phyloP scores from a whole-genome alignment of 352 stramenopile species.

The Phytophthora tentaculata region DNA sequence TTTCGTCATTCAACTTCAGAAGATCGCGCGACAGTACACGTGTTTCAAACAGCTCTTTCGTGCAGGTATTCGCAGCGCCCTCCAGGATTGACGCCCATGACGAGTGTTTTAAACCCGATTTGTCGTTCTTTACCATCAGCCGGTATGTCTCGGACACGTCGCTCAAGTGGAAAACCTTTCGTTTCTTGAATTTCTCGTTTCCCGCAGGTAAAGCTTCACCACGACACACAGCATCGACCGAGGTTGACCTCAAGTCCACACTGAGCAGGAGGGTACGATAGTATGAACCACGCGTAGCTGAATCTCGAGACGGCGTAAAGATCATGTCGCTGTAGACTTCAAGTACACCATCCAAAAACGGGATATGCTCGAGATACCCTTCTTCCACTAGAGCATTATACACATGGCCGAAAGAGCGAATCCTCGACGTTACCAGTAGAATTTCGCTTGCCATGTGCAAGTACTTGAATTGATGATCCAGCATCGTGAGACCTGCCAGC shows the following conservation, averaged over 20 bases:
- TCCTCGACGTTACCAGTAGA: conserved; percentile 5
- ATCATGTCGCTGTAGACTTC: conserved; percentile 33
- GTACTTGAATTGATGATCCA: conserved; percentile 38
- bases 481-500: conserved; percentile 34
- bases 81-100: conserved; percentile 31
- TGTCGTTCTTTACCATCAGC: conserved; percentile 30
- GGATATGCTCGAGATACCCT: conserved; percentile 24
- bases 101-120: conserved; percentile 19
- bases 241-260: conserved; percentile 24
- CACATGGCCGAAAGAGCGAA: conserved; percentile 38
- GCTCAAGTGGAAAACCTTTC: background rate
- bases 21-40: conserved; percentile 44
- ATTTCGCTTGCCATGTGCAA: conserved; percentile 14
- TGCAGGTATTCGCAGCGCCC: conserved; percentile 28
- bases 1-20: conserved; percentile 39
- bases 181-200: background rate
- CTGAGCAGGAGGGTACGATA: conserved; percentile 36
- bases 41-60: conserved; percentile 30
- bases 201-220: background rate
- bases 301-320: conserved; percentile 34
- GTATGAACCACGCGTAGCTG: conserved; percentile 10
- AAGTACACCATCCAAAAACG: conserved; percentile 38
- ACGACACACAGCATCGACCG: conserved; percentile 33
- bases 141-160: conserved; percentile 35
- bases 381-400: conserved; percentile 36